These are phyloP conservation scores for Colletotrichum costaricense DNA, from an alignment of 2,329 filamentous ascomycete genomes.

Conservation along the genomic window DNA sequence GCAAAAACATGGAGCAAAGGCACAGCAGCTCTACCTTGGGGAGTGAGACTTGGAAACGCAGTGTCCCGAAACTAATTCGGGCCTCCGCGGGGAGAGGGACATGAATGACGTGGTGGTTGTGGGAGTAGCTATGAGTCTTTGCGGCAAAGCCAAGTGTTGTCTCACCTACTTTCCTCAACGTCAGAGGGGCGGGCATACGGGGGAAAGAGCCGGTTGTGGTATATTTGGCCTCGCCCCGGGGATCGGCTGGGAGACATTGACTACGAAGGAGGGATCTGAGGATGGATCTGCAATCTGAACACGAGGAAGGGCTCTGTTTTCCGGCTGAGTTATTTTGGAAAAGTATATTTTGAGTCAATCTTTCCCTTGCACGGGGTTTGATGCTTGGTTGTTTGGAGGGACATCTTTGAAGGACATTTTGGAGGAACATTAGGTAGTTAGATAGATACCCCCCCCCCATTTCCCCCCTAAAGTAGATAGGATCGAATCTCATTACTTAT, in stretches of 20 bases:
- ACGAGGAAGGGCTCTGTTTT: not conserved
- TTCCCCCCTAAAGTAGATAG: not conserved
- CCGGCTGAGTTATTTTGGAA: not conserved
- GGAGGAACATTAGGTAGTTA: not conserved
- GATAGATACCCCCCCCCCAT: not conserved
- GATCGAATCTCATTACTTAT: not conserved
- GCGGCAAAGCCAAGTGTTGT: conserved; percentile 2
- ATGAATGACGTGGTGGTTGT: conserved; percentile 1
- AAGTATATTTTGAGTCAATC: not conserved
- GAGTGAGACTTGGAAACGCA: not conserved
- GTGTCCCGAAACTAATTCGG: not conserved
- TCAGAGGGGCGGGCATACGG: not conserved
- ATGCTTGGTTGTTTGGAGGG: not conserved
- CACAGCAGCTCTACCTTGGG: not conserved
- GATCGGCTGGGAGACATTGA: not conserved
- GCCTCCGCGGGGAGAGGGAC: not conserved
- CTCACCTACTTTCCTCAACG: not conserved
- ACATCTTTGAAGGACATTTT: not conserved
- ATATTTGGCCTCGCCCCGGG: not conserved
- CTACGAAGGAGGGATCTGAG: not conserved
- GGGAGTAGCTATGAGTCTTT: conserved; percentile 1
- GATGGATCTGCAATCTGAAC: not conserved
- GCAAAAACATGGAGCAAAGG: not conserved
- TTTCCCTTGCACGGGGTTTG: not conserved
- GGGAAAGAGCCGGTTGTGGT: not conserved